phyloP scores from a whole-genome alignment of 176 grass and related monocot genomes.

The Hordeum marinum region DNA sequence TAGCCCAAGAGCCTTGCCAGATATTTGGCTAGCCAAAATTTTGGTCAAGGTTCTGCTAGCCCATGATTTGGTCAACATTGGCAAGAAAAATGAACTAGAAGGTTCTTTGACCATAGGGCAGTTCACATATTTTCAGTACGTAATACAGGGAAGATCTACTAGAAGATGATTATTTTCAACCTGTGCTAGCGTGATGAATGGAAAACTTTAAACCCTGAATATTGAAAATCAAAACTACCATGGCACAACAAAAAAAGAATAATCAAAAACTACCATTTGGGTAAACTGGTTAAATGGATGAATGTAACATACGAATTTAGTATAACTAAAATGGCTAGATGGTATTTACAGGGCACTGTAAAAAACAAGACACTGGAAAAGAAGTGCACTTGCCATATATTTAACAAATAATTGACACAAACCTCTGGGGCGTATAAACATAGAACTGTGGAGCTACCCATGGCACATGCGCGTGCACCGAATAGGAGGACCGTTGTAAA shows the following conservation, averaged over 20 bases:
- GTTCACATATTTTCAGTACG: not conserved
- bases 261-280: not conserved
- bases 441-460: conserved; percentile 51
- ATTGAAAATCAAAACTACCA: not conserved
- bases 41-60: no score
- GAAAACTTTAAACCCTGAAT: not conserved
- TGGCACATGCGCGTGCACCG: conserved; percentile 57
- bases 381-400: not conserved
- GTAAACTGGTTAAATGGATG: not conserved
- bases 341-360: not conserved
- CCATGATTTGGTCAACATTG: no score
- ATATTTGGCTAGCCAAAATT: no score
- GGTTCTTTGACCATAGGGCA: not conserved
- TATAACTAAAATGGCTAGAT: not conserved
- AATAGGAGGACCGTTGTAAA: conserved; percentile 61
- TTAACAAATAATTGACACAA: not conserved
- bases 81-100: not conserved
- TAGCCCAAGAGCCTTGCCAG: no score
- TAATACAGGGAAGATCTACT: not conserved
- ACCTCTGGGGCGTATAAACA: conserved; percentile 76
- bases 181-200: not conserved
- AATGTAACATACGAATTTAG: not conserved
- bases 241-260: not conserved
- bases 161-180: not conserved
- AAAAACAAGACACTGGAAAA: not conserved